Evolutionary conservation across 768 basidiomycete genomes (phyloP), one percentile per base, ranked within the genome.

Genomic region (Termitomyces sp.): DNA sequence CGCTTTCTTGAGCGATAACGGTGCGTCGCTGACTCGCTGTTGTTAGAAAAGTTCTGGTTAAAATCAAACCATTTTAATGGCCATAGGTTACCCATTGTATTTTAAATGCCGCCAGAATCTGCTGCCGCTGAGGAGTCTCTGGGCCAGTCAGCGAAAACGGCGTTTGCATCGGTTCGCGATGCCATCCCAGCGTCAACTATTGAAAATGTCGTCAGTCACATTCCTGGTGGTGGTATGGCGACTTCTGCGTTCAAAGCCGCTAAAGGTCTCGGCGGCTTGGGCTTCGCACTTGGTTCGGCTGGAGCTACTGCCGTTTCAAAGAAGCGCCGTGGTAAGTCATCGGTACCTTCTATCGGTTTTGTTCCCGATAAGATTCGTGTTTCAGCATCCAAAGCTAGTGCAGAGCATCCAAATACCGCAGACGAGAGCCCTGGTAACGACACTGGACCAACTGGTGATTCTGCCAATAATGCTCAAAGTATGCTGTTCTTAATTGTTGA

Each of bases 181-280:
- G 49, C 54, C 10, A 29, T 50, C 20, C 48, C 54, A 15, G 36
- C 23, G 5, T 23, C 39, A 25, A 33, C 18, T 7, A 54, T 56
- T 2, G 49, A 44, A 16, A 23, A 18, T 13, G 54, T 36, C 22
- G 35, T 50, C 3, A 10, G 49, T 31, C 40, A 50, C 20, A 6
- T 45, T 39, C 49, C 49, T 32, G 49, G 49, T n/a, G 43, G 49
- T 6, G 42, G 48, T 15, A 27, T 56, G 31, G 54, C 43, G 33
- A 50, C 49, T 20, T 56, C 54, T 0, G 42, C 48, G 31, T 56
- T 45, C 18, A 56, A 56, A 16, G 54, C 27, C 12, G 49, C 54
- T n/a, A 50, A 56, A 56, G 54, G 42, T 13, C 10, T 56, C 5
- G 49, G 54, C 7, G 49, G 27, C 10, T 20, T 56, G 5, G 49